Evolutionary conservation across 164 flowering plant species (phyloP).

Genomic region (Vitis labrusca): DNA sequence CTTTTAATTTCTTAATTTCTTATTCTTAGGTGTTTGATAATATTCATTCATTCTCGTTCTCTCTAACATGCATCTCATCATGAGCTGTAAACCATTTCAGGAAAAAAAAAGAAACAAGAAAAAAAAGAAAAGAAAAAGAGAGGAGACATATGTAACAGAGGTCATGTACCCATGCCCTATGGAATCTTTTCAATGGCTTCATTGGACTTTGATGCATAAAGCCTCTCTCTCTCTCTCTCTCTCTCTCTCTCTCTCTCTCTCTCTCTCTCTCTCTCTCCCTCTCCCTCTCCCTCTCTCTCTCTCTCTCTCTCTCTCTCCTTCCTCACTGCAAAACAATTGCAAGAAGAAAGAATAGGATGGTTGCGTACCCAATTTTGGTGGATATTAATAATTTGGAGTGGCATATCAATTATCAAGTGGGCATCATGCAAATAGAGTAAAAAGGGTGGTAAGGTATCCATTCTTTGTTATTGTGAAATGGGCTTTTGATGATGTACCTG

Average conservation of each 20-base stretch:
- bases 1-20: conserved; percentile 6
- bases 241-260: conserved; percentile 9
- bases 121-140: background rate
- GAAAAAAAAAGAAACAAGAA: background rate
- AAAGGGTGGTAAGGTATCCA: too few relatives aligned
- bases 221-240: conserved; percentile 2
- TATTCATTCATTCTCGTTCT: conserved; percentile 38
- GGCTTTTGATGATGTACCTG: too few relatives aligned
- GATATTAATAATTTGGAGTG: too few relatives aligned
- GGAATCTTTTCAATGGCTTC: conserved; percentile 15
- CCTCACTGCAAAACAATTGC: too few relatives aligned
- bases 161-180: conserved; percentile 17
- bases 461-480: too few relatives aligned
- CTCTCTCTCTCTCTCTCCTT: conserved; percentile 1
- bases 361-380: too few relatives aligned
- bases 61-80: conserved; percentile 18
- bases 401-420: too few relatives aligned
- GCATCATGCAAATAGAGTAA: too few relatives aligned
- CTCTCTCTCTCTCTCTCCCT: conserved; percentile 1
- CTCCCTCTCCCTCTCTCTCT: conserved; percentile 5
- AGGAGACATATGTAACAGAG: conserved; percentile 12
- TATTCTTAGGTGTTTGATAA: conserved; percentile 23
- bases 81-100: conserved; percentile 16
- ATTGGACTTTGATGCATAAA: conserved; percentile 6
- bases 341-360: too few relatives aligned